phyloP scores from a whole-genome alignment of 768 basidiomycete genomes.

The Lactarius vividus region DNA sequence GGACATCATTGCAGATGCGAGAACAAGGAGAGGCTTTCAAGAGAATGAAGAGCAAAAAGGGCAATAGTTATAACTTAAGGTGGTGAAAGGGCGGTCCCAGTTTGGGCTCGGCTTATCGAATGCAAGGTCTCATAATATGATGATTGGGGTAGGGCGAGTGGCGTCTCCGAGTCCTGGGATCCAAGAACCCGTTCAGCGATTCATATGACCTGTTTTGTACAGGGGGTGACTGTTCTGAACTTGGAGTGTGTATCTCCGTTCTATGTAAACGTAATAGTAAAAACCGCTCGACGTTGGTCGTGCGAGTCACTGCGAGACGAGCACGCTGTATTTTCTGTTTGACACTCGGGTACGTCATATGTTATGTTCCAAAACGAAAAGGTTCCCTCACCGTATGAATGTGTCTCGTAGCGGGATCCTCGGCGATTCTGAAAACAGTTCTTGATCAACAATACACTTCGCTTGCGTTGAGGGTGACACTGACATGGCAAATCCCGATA shows the following conservation, averaged over 20 bases:
- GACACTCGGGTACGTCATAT: too few species aligned
- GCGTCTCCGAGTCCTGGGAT: background rate
- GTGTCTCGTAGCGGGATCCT: too few species aligned
- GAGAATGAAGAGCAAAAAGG: background rate
- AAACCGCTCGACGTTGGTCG: too few species aligned
- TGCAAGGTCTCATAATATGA: background rate
- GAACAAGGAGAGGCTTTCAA: background rate
- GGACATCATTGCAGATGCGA: background rate
- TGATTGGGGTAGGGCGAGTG: background rate
- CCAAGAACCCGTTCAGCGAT: conserved; percentile 1
- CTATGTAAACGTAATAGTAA: conserved; percentile 6
- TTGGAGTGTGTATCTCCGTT: conserved; percentile 9
- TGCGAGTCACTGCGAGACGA: too few species aligned
- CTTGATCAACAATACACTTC: too few species aligned
- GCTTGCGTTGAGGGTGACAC: too few species aligned
- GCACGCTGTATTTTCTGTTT: too few species aligned
- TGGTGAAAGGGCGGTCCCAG: background rate
- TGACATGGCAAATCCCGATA: too few species aligned
- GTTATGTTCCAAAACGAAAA: too few species aligned
- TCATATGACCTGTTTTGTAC: conserved; percentile 18
- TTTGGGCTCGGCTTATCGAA: background rate
- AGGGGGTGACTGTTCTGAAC: conserved; percentile 1
- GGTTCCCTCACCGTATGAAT: too few species aligned
- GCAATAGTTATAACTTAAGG: background rate
- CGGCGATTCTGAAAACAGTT: too few species aligned